Conservation (phyloP, 2,329 filamentous ascomycete genomes). For the Penicillium paneum region DNA sequence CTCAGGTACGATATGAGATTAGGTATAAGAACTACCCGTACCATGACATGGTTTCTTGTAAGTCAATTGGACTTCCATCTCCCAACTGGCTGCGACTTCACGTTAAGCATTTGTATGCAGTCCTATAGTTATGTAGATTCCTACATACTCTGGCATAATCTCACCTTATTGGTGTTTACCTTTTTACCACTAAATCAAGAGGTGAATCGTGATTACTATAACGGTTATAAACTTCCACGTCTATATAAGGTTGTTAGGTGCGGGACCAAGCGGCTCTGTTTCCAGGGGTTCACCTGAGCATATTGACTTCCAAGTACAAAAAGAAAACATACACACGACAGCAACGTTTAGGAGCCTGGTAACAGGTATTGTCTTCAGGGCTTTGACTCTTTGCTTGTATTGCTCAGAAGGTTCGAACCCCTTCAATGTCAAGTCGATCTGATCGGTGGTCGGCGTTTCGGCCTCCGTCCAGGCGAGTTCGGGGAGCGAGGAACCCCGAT, state of each 20-base stretch:
- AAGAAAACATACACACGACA: background rate
- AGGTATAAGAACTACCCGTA: too few relatives aligned
- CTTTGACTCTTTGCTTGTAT: background rate
- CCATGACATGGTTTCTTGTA: background rate
- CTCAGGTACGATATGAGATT: too few relatives aligned
- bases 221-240: background rate
- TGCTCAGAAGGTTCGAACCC: background rate
- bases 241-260: background rate
- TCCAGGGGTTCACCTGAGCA: background rate
- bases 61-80: background rate
- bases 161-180: too few relatives aligned
- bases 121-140: too few relatives aligned
- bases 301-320: background rate
- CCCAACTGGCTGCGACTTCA: background rate
- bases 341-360: background rate
- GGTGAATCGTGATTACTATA: too few relatives aligned
- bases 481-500: background rate
- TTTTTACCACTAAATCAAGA: too few relatives aligned
- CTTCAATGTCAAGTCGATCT: too few relatives aligned
- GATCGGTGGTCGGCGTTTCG: slow-evolving; percentile 7
- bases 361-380: background rate
- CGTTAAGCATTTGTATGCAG: background rate
- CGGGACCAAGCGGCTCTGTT: background rate
- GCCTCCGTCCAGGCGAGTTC: background rate
- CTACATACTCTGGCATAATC: too few relatives aligned